phyloP scores from a whole-genome alignment of 2,329 filamentous ascomycete species.

The Beauveria rudraprayagi region DNA sequence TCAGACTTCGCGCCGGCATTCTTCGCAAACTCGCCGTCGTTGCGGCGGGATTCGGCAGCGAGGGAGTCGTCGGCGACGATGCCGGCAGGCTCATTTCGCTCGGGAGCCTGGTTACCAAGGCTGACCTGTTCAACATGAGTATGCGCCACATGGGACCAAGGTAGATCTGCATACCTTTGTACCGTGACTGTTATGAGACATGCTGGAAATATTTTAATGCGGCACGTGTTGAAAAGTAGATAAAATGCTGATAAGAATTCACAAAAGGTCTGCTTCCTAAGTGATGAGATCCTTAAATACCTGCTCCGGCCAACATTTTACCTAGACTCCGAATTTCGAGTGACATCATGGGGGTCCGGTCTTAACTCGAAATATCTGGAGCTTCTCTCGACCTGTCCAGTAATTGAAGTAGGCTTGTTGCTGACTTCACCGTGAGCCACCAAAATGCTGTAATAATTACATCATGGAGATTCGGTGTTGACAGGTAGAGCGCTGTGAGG shows the following conservation, averaged over 20 bases:
- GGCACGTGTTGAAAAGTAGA: neutral
- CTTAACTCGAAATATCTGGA: neutral
- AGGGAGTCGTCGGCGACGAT: constrained; percentile 61
- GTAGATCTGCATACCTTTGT: neutral
- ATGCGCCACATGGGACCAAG: neutral
- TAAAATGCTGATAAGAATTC: neutral
- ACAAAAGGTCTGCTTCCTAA: neutral
- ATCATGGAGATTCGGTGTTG: constrained; percentile 1
- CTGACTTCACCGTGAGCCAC: neutral
- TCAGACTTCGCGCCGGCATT: constrained; percentile 42
- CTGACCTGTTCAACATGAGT: constrained; percentile 31
- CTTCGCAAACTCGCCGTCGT: constrained; percentile 51
- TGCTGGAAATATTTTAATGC: neutral
- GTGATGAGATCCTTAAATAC: neutral
- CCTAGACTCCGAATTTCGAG: neutral
- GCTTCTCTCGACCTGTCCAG: neutral
- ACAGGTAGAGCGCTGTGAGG: neutral
- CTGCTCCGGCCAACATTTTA: neutral
- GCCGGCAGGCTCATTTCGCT: constrained; percentile 54
- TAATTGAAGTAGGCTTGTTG: neutral
- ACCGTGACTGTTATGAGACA: constrained; percentile 1
- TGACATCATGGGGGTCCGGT: neutral
- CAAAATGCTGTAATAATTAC: constrained; percentile 1
- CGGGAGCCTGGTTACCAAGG: constrained; percentile 38
- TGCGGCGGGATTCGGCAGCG: constrained; percentile 60